Evolutionary conservation across 345 rosid species (phyloP).

Genomic region (Cardamine chenopodiifolia): DNA sequence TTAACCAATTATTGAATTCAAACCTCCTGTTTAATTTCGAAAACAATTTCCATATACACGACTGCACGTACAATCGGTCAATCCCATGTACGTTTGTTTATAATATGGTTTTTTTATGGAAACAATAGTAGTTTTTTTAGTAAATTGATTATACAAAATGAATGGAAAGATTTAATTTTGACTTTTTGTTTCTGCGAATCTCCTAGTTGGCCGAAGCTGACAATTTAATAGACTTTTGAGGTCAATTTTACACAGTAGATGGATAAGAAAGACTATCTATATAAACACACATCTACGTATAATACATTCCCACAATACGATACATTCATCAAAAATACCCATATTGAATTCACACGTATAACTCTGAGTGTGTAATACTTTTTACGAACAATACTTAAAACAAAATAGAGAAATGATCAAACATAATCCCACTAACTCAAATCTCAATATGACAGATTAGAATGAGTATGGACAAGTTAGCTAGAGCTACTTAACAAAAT

Average conservation of each 20-base stretch:
- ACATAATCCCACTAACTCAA: not conserved
- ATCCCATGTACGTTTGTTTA: not conserved
- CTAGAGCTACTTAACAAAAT: no score
- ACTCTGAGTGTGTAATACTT: not conserved
- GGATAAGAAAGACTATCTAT: slow-evolving; percentile 22
- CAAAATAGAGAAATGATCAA: not conserved
- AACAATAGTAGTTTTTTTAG: not conserved
- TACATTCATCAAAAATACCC: not conserved
- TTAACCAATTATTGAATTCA: not conserved
- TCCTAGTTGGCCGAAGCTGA: slow-evolving; percentile 1
- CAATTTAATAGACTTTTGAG: not conserved
- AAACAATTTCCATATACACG: not conserved
- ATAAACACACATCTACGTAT: slow-evolving; percentile 28
- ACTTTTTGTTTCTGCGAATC: not conserved
- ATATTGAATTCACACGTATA: slow-evolving; percentile 14
- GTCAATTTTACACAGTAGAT: slow-evolving; percentile 15
- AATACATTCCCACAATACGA: not conserved
- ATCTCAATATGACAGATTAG: not conserved
- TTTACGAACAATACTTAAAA: no score
- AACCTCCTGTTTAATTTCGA: not conserved
- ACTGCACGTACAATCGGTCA: not conserved
- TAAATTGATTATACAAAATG: not conserved
- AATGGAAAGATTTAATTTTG: not conserved
- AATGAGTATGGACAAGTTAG: no score
- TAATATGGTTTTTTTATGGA: not conserved